These are phyloP conservation scores for Sporothrix mexicana DNA, from an alignment of 2,329 filamentous ascomycete genomes.

Conservation along the genomic window DNA sequence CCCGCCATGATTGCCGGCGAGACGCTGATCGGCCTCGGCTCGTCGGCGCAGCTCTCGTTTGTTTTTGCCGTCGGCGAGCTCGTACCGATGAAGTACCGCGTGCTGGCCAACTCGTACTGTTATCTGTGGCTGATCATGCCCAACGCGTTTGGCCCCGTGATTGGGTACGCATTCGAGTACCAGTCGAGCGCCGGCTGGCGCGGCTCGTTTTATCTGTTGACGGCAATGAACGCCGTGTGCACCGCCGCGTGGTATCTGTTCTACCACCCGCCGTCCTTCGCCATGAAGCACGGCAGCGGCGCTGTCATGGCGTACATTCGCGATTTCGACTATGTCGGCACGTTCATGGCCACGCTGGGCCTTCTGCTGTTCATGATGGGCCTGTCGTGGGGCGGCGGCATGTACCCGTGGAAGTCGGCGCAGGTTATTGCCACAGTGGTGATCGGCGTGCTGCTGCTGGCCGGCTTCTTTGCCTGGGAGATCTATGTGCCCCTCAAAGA, in stretches of 20 bases:
- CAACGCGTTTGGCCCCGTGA: conserved; percentile 42
- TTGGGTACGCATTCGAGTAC: conserved; percentile 42
- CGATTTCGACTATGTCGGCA: conserved; percentile 45
- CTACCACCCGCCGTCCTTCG: conserved; percentile 46
- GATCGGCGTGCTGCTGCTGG: not conserved
- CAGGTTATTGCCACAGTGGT: conserved; percentile 43
- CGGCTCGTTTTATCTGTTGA: conserved; percentile 43
- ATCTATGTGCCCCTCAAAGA: conserved; percentile 42
- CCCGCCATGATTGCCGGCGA: conserved; percentile 47
- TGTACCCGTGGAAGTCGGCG: conserved; percentile 45
- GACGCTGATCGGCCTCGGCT: conserved; percentile 47
- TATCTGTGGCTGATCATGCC: conserved; percentile 45
- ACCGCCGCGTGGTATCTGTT: conserved; percentile 44
- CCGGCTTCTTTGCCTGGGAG: not conserved
- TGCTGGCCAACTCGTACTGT: conserved; percentile 43
- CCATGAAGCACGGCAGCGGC: conserved; percentile 43
- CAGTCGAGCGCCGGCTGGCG: conserved; percentile 42
- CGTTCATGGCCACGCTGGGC: conserved; percentile 43
- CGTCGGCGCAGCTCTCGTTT: conserved; percentile 48
- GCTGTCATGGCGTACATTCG: conserved; percentile 41
- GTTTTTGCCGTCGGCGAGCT: conserved; percentile 48
- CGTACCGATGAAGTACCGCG: conserved; percentile 48
- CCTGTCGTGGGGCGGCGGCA: conserved; percentile 43
- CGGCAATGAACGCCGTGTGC: conserved; percentile 42
- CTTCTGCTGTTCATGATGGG: conserved; percentile 44